Base-by-base conservation (phyloP, 108 stramenopile genomes). In the Cyclotella atomus region DNA sequence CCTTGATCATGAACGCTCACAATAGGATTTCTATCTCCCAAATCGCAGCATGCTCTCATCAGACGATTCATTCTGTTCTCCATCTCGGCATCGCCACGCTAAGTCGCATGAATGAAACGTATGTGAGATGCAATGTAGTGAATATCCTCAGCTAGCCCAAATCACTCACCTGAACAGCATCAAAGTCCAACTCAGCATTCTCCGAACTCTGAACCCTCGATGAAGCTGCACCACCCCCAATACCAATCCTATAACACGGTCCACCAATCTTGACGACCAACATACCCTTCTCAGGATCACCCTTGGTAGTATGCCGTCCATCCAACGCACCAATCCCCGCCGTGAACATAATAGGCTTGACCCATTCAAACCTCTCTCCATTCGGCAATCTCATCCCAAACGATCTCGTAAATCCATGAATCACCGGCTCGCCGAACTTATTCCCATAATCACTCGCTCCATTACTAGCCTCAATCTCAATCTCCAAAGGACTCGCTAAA, bases 391-490 rank as follows among this genome's bases (percentile, higher is more conserved):
- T 87, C 89, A 95, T 91, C 7, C 99, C 99, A 79, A 98, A 98
- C 21, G 94, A 93, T 1, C 99, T 84, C 17, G 96, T 94, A 79
- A 96, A 99, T 17, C 99, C 99, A 69, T 85, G 83, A 36, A 99
- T 88, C 21, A 99, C 97, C 43, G 99, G 99, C 77, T 99, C 99
- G 20, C 99, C 99, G 64, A 93, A 99, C 79, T 99, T 99, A 86
- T 99, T 99, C n/a, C 99, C 99, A 77, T 99, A 99, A 83, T 99
- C 99, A 21, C 92, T 94, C 36, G 99, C 98, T 49, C 99, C 99
- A 77, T 99, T 91, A 78, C 91, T 93, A 1, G 98, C 99, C 56
- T 96, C 85, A 46, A 98, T 85, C 72, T 92, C 91, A 78, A 99
- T 99, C 36, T 95, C 85, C 25, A 97, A 73, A 1, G 99, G 99